Base-by-base conservation (phyloP, 768 basidiomycete genomes). In the Boletus sp. region DNA sequence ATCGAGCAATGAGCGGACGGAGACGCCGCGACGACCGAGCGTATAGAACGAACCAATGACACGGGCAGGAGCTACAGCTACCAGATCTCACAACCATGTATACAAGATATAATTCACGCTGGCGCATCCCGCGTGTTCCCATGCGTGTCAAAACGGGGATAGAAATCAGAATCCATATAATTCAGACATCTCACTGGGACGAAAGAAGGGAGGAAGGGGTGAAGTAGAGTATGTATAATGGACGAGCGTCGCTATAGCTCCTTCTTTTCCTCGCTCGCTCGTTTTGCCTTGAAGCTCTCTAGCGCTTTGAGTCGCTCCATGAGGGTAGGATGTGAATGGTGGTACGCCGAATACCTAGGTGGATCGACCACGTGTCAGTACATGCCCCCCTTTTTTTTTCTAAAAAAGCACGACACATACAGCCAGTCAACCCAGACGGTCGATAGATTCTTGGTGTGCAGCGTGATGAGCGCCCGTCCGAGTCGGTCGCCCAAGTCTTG, bases 381-480 rank as follows among this genome's bases (percentile, higher is more conserved):
- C 10, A 8, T 35, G 2, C 17, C 5, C 3, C 32, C 2, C 4
- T 2, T 25, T 4, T 25, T 30, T 21, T 21, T 14, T 41, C 7
- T n/a, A n/a, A 35, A 0, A 25, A 23, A 35, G 15, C 3, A 6
- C 3, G 3, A 19, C 47, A 56, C 53, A 42, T 60, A 93, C 84
- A 93, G 71, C 89, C 90, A 91, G 69, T 97, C 94, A 14, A 93
- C 92, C 86, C 93, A 93, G 44, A 97, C 90, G 1, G 91, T 93
- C 45, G 88, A 89, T 64, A 97, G 68, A 68, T 98, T 98, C 77
- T 95, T 88, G 54, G 92, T 87, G 65, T 98, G 95, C 21, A 98
- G 79, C 44, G 85, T 79, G 59, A 92, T 82, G 54, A 98, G 77
- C 23, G 95, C 93, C 15, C 84, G 80, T 19, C 86, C 87, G 34